phyloP scores from a whole-genome alignment of 1,284 basidiomycete genomes.

The Microbotryomycetes sp. region DNA sequence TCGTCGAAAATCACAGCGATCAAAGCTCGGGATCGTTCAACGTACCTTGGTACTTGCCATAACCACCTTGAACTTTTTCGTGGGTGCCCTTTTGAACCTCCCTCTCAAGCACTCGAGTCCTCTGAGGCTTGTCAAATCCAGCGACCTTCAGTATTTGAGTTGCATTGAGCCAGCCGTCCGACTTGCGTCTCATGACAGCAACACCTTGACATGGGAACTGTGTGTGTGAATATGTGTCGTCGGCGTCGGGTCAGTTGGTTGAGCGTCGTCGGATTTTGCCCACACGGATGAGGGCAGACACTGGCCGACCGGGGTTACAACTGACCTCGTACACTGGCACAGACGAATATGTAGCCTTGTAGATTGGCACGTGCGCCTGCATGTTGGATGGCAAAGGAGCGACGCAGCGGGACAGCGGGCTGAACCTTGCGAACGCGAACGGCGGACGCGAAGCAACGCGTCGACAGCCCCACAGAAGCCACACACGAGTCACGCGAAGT shows the following conservation, averaged over 20 bases:
- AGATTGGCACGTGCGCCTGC: slow-evolving; percentile 21
- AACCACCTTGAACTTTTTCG: slow-evolving; percentile 98
- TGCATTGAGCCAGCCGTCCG: slow-evolving; percentile 97
- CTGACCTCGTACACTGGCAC: slow-evolving; percentile 46
- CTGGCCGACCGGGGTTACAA: not conserved
- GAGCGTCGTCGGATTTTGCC: too few species aligned
- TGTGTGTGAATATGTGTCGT: not conserved
- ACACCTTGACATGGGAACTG: slow-evolving; percentile 66
- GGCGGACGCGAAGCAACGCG: too few species aligned
- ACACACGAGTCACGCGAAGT: too few species aligned
- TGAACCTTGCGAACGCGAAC: too few species aligned
- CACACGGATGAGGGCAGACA: not conserved
- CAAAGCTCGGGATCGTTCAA: too few species aligned
- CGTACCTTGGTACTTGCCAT: slow-evolving; percentile 98
- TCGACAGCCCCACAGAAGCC: too few species aligned
- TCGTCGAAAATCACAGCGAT: not conserved
- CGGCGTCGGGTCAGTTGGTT: slow-evolving; percentile 38
- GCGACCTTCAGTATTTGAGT: slow-evolving; percentile 99
- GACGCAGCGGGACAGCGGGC: too few species aligned
- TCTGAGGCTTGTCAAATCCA: slow-evolving; percentile 97
- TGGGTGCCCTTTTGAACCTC: slow-evolving; percentile 98
- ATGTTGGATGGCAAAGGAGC: too few species aligned
- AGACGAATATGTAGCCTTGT: slow-evolving; percentile 45
- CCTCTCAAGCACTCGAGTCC: slow-evolving; percentile 92
- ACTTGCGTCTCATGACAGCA: slow-evolving; percentile 92